Percentiles rank a stretch among this genome's conserved stretches.
Evolutionary conservation across 371 early-diverging fungal genomes (phyloP).

Genomic region (Rhizopus stolonifer): DNA sequence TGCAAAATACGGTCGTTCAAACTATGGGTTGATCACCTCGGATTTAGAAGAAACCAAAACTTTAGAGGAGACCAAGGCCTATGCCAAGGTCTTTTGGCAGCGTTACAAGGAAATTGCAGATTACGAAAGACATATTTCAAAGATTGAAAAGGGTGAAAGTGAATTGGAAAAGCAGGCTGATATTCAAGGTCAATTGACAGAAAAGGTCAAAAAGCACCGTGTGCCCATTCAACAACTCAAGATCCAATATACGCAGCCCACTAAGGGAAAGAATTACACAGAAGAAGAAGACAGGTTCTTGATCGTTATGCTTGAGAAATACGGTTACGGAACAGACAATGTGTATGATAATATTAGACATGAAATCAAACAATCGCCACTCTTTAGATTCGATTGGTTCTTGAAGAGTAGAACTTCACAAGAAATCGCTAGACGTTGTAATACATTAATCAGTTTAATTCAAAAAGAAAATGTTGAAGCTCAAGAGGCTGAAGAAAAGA

Average conservation of each 20-base stretch:
- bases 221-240: slow-evolving; percentile 85
- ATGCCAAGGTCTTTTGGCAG: slow-evolving; percentile 86
- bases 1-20: slow-evolving; percentile 86
- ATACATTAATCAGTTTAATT: slow-evolving; percentile 69
- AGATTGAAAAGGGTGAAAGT: slow-evolving; percentile 88
- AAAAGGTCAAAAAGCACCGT: slow-evolving; percentile 69
- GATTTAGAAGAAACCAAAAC: slow-evolving; percentile 94
- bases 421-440: slow-evolving; percentile 80
- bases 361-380: slow-evolving; percentile 78
- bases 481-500: slow-evolving; percentile 49
- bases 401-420: slow-evolving; percentile 89
- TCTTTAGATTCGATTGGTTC: slow-evolving; percentile 98
- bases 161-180: slow-evolving; percentile 77
- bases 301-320: slow-evolving; percentile 83
- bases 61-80: slow-evolving; percentile 78
- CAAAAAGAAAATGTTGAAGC: slow-evolving; percentile 59
- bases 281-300: slow-evolving; percentile 97
- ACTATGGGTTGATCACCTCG: slow-evolving; percentile 70
- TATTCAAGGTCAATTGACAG: slow-evolving; percentile 76
- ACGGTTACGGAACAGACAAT: slow-evolving; percentile 90
- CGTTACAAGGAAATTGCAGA: slow-evolving; percentile 83
- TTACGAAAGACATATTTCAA: slow-evolving; percentile 82
- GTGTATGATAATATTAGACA: slow-evolving; percentile 88
- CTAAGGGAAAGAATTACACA: slow-evolving; percentile 87
- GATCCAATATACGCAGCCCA: slow-evolving; percentile 78